Percentiles rank a stretch among this genome's conserved stretches.
These are phyloP conservation scores for Lavandula angustifolia DNA, from an alignment of 257 asterid species.

Conservation along the genomic window DNA sequence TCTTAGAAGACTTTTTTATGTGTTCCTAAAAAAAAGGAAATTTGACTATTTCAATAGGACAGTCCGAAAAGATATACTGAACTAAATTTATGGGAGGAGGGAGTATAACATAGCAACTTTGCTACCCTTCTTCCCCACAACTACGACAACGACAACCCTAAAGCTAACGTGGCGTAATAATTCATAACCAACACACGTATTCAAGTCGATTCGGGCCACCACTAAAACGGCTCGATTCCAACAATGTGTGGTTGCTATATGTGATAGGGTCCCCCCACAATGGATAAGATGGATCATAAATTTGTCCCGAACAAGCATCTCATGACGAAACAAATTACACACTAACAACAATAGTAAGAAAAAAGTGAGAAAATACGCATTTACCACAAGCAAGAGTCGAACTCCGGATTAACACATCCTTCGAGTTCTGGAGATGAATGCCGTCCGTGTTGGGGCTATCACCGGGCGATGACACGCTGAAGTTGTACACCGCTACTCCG, in stretches of 20 bases:
- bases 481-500: slow-evolving; percentile 74
- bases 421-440: slow-evolving; percentile 94
- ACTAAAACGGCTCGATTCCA: slow-evolving; percentile 13
- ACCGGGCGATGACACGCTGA: slow-evolving; percentile 72
- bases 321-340: not conserved
- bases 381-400: slow-evolving; percentile 75
- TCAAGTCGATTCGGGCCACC: slow-evolving; percentile 35
- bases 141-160: slow-evolving; percentile 32
- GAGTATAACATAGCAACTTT: not conserved
- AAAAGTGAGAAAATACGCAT: not conserved
- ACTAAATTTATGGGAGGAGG: too few relatives aligned
- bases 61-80: too few relatives aligned
- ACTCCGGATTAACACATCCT: slow-evolving; percentile 71
- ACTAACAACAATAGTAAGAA: not conserved
- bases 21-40: too few relatives aligned
- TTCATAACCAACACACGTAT: slow-evolving; percentile 23
- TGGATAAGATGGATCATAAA: slow-evolving; percentile 39
- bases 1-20: too few relatives aligned
- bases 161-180: slow-evolving; percentile 23
- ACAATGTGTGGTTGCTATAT: slow-evolving; percentile 34
- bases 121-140: not conserved
- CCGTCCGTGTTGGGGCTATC: slow-evolving; percentile 96
- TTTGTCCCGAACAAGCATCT: slow-evolving; percentile 28
- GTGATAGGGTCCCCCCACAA: slow-evolving; percentile 27
- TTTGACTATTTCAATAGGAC: too few relatives aligned